A percentile compares a stretch with the other conserved stretches of the same genome.
Conservation (phyloP, 768 basidiomycete genomes). For the Tylopilus rubrobrunneus region DNA sequence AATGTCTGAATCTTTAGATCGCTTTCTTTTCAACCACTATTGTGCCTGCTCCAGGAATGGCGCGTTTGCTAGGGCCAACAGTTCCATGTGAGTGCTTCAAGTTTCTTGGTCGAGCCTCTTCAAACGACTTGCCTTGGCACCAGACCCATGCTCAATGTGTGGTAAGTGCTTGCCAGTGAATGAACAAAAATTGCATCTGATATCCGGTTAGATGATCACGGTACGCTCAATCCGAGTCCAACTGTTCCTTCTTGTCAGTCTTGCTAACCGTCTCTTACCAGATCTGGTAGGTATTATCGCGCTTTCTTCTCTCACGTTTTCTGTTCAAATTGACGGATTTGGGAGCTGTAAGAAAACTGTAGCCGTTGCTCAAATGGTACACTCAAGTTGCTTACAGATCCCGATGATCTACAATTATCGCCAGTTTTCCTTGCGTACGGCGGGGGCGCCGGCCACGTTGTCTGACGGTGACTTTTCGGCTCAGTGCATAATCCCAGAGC, state of each 20-base stretch:
- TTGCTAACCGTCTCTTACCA: constrained; percentile 24
- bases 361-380: neutral
- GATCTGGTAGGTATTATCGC: constrained; percentile 40
- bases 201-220: constrained; percentile 66
- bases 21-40: constrained; percentile 90
- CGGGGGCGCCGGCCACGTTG: constrained; percentile 4
- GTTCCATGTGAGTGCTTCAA: constrained; percentile 64
- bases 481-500: constrained; percentile 31
- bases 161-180: constrained; percentile 40
- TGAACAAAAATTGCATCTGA: neutral
- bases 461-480: neutral
- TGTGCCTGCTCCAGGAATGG: constrained; percentile 82
- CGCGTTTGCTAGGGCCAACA: constrained; percentile 88
- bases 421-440: constrained; percentile 66
- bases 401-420: constrained; percentile 70
- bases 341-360: constrained; percentile 62
- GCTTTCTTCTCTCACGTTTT: neutral
- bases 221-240: constrained; percentile 35
- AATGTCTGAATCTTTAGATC: constrained; percentile 75
- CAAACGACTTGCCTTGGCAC: constrained; percentile 2
- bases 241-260: neutral
- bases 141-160: constrained; percentile 82
- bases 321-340: constrained; percentile 68
- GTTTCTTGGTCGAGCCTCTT: neutral
- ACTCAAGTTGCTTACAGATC: constrained; percentile 46